Percentiles rank a stretch among this genome's conserved stretches.
phyloP scores from a whole-genome alignment of 495 filamentous ascomycete species.

The Aspergillus bertholletiae region DNA sequence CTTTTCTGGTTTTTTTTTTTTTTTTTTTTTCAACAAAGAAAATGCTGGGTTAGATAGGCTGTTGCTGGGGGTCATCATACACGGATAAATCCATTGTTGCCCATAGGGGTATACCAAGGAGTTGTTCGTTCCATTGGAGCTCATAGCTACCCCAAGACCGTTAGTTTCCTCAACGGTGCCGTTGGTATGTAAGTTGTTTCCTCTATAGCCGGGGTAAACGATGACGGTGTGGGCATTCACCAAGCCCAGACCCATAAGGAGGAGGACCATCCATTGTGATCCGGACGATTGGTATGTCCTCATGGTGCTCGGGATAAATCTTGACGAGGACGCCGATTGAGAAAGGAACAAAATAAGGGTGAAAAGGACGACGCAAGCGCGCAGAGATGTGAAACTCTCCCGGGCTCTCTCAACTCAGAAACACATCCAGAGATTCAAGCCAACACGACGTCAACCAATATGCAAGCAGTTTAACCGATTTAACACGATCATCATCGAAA shows the following conservation, averaged over 20 bases:
- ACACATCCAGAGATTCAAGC: slow-evolving; percentile 1
- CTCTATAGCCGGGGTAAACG: slow-evolving; percentile 91
- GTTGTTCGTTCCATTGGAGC: slow-evolving; percentile 24
- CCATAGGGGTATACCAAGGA: slow-evolving; percentile 70
- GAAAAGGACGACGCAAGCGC: not conserved
- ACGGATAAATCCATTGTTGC: slow-evolving; percentile 99
- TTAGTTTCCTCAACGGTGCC: slow-evolving; percentile 45
- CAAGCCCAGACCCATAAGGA: slow-evolving; percentile 47
- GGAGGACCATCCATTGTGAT: slow-evolving; percentile 46
- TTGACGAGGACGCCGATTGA: not conserved
- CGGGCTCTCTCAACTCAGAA: not conserved
- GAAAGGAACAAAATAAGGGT: slow-evolving; percentile 2
- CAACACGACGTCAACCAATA: not conserved
- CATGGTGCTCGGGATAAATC: slow-evolving; percentile 20
- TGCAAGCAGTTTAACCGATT: not conserved
- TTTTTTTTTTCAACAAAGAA: too few relatives aligned
- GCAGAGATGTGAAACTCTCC: slow-evolving; percentile 12
- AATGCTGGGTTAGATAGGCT: too few relatives aligned
- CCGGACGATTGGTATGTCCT: slow-evolving; percentile 28
- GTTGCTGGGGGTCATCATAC: slow-evolving; percentile 62
- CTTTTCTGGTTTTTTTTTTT: too few relatives aligned
- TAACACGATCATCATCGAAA: slow-evolving; percentile 23
- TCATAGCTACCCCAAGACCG: slow-evolving; percentile 43
- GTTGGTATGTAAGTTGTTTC: slow-evolving; percentile 85
- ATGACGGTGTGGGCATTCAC: slow-evolving; percentile 81